phyloP scores from a whole-genome alignment of 2,329 filamentous ascomycete genomes.

The Scedosporium aurantiacum region DNA sequence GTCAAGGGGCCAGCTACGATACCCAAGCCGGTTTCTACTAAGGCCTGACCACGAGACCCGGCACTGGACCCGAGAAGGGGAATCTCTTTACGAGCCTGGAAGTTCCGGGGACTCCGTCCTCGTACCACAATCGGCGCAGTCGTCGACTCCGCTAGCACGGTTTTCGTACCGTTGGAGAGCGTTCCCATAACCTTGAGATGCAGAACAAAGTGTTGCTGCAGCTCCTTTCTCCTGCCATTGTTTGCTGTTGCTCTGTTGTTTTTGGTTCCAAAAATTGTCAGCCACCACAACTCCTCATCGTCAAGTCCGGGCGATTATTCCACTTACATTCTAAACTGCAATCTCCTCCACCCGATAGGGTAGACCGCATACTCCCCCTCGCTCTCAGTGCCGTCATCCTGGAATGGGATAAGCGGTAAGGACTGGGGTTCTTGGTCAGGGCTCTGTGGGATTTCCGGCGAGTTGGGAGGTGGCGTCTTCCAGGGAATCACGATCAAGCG shows the following conservation, averaged over 20 bases:
- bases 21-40: conserved; percentile 51
- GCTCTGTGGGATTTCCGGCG: conserved; percentile 51
- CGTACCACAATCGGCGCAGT: conserved; percentile 90
- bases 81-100: conserved; percentile 87
- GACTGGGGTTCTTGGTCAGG: conserved; percentile 77
- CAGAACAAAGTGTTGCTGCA: conserved; percentile 92
- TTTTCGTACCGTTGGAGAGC: conserved; percentile 70
- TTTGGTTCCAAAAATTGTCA: too few relatives aligned
- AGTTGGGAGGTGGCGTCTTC: conserved; percentile 84
- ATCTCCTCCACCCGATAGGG: conserved; percentile 83
- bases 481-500: conserved; percentile 95
- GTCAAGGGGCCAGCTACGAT: conserved; percentile 47
- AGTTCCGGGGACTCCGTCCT: conserved; percentile 86
- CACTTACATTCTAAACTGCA: conserved; percentile 75
- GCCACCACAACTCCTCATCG: neutral
- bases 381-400: conserved; percentile 44
- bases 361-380: conserved; percentile 83
- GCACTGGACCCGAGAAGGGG: conserved; percentile 70
- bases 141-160: conserved; percentile 69
- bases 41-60: conserved; percentile 64
- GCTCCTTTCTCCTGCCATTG: conserved; percentile 85
- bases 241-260: conserved; percentile 71
- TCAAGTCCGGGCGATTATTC: neutral
- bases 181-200: conserved; percentile 79
- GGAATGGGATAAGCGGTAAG: conserved; percentile 61